Conservation (phyloP, 2,329 filamentous ascomycete species). For the Cladosporium cucumerinum region DNA sequence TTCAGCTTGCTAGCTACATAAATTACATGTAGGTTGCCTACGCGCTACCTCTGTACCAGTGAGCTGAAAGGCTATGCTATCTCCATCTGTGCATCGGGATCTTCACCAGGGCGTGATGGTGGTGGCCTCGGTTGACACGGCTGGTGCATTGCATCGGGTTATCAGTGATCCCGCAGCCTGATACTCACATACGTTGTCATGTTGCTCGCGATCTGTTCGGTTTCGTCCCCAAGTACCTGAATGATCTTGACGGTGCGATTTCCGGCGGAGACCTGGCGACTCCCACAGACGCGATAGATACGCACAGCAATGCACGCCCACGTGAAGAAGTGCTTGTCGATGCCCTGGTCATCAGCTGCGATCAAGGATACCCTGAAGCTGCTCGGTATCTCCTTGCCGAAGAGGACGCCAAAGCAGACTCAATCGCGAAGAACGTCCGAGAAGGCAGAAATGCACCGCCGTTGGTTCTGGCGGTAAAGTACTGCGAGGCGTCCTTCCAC, state of each 20-base stretch:
- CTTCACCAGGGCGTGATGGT: neutral
- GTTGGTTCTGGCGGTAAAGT: neutral
- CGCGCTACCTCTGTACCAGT: neutral
- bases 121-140: neutral
- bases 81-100: neutral
- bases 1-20: neutral
- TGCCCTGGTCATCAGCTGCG: conserved; percentile 13
- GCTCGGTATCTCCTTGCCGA: neutral
- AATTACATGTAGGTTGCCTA: neutral
- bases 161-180: neutral
- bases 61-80: neutral
- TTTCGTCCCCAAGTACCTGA: neutral
- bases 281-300: neutral
- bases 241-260: neutral
- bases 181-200: neutral
- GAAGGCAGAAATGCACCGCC: neutral
- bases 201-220: neutral
- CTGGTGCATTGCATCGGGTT: neutral
- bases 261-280: neutral
- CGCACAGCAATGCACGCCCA: neutral
- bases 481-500: neutral
- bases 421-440: neutral
- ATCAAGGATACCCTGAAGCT: neutral
- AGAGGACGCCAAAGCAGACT: neutral
- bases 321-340: conserved; percentile 13